Conservation (phyloP, 257 asterid genomes). For the Phtheirospermum japonicum region DNA sequence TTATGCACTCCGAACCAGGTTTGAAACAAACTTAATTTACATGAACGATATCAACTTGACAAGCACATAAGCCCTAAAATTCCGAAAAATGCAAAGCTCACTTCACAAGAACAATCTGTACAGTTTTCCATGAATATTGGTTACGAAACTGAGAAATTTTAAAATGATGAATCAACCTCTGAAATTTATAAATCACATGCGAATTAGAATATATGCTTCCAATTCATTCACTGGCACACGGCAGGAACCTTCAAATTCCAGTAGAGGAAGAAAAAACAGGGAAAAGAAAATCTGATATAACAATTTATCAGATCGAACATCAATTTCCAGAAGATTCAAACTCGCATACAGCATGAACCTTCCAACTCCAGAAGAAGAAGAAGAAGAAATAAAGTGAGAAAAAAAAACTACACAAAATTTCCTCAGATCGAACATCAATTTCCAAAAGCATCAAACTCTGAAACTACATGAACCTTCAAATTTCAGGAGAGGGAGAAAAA, state of each 20-base stretch:
- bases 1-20: background rate
- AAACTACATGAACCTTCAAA: too few species aligned
- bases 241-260: background rate
- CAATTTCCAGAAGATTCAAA: background rate
- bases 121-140: background rate
- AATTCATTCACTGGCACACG: background rate
- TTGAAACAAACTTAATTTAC: background rate
- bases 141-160: background rate
- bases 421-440: too few species aligned
- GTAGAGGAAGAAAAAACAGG: background rate
- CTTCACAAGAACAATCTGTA: background rate
- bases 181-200: background rate
- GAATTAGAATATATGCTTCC: background rate
- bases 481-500: too few species aligned
- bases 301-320: background rate
- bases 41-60: background rate
- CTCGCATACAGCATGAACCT: too few species aligned
- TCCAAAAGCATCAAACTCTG: too few species aligned
- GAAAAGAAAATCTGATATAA: background rate
- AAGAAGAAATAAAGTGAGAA: too few species aligned
- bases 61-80: background rate
- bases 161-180: background rate
- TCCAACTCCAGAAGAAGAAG: too few species aligned
- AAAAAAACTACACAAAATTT: too few species aligned
- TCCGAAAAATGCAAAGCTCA: background rate